phyloP scores from a whole-genome alignment of 495 filamentous ascomycete genomes.

The Cercophora newfieldiana region DNA sequence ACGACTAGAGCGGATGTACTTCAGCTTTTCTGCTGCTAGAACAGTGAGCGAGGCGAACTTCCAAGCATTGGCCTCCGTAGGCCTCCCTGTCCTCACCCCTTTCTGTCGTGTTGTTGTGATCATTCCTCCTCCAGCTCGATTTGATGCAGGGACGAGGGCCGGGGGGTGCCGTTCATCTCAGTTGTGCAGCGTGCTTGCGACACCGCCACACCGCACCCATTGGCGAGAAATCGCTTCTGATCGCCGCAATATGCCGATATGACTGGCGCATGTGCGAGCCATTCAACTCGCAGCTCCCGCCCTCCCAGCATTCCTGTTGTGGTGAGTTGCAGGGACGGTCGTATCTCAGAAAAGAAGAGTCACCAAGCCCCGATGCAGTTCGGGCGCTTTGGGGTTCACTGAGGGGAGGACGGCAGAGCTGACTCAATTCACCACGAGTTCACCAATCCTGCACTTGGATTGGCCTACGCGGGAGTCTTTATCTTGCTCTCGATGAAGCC shows the following conservation, averaged over 20 bases:
- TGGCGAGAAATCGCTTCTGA: not conserved
- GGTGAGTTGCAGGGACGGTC: too few species aligned
- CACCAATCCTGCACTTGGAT: not conserved
- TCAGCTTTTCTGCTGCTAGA: not conserved
- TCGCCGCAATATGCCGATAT: not conserved
- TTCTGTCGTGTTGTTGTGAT: not conserved
- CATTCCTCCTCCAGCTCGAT: not conserved
- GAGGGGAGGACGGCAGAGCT: not conserved
- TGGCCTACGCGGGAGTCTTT: not conserved
- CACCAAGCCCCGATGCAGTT: not conserved
- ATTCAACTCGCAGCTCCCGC: not conserved
- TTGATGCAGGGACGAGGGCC: too few species aligned
- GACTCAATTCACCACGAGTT: not conserved
- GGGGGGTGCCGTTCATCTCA: not conserved
- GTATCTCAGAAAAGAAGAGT: not conserved
- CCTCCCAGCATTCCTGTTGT: too few species aligned
- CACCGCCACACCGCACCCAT: constrained; percentile 1
- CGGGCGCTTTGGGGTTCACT: not conserved
- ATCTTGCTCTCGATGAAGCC: not conserved
- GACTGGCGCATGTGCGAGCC: not conserved
- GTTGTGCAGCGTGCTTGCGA: not conserved
- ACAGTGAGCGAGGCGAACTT: not conserved
- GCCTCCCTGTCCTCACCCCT: not conserved
- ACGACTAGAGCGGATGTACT: not conserved
- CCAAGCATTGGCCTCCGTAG: not conserved